These are phyloP conservation scores for Penicillium hesseltinei DNA, from an alignment of 2,329 filamentous ascomycete genomes.

Conservation along the genomic window DNA sequence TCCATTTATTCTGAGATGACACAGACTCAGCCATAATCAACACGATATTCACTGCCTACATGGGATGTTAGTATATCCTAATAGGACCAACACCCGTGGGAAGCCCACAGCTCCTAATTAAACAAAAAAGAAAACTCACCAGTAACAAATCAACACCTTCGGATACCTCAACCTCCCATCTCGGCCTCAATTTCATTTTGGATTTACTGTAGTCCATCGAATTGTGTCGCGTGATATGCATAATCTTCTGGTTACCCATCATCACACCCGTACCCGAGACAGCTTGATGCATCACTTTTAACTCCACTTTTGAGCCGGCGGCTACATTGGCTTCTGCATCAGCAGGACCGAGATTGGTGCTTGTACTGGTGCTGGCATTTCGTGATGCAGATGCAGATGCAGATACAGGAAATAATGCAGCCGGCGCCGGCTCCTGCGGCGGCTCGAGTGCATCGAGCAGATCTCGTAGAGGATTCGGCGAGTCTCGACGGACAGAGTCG, in stretches of 20 bases:
- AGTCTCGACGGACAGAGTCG: constrained; percentile 16
- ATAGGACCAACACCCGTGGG: neutral
- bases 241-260: constrained; percentile 21
- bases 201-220: constrained; percentile 13
- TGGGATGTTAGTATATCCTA: neutral
- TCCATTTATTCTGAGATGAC: neutral
- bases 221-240: constrained; percentile 17
- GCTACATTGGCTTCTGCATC: neutral
- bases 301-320: constrained; percentile 8
- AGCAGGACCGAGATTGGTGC: neutral
- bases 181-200: constrained; percentile 11
- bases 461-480: constrained; percentile 18
- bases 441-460: constrained; percentile 24
- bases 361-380: neutral
- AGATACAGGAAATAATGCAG: constrained; percentile 7
- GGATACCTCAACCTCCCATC: constrained; percentile 24
- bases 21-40: constrained; percentile 16
- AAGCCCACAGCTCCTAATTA: neutral
- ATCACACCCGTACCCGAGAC: constrained; percentile 13
- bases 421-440: constrained; percentile 21
- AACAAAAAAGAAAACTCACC: constrained; percentile 10
- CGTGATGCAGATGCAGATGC: neutral
- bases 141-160: constrained; percentile 26
- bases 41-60: constrained; percentile 21
- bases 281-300: constrained; percentile 17